Percentiles rank a stretch among this genome's conserved stretches.
Evolutionary conservation across 495 filamentous ascomycete genomes (phyloP).

Genomic region (Aspergillus diversus): DNA sequence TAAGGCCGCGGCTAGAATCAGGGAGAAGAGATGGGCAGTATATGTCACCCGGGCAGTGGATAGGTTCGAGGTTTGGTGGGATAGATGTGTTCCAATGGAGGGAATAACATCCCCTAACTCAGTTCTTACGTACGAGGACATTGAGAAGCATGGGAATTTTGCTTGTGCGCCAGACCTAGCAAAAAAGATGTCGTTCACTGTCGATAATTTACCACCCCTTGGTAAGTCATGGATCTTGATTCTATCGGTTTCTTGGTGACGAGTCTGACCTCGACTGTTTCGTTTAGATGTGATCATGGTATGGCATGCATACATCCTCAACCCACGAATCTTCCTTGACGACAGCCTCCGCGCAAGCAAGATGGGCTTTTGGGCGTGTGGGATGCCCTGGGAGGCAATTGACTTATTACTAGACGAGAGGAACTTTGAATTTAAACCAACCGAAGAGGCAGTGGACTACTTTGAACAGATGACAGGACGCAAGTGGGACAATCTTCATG

Average conservation of each 20-base stretch:
- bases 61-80: constrained; percentile 76
- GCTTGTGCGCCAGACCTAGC: constrained; percentile 20
- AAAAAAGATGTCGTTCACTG: neutral
- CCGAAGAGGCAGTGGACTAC: constrained; percentile 39
- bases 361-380: constrained; percentile 61
- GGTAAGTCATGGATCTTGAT: constrained; percentile 25
- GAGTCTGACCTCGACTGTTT: neutral
- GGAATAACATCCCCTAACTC: constrained; percentile 1
- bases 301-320: constrained; percentile 86
- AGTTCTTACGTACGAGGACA: constrained; percentile 8
- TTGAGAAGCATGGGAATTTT: constrained; percentile 10
- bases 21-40: constrained; percentile 79
- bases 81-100: constrained; percentile 22
- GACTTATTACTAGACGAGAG: constrained; percentile 63
- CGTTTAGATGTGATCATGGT: constrained; percentile 80
- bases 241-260: constrained; percentile 2
- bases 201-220: constrained; percentile 32
- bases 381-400: constrained; percentile 72
- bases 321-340: constrained; percentile 76
- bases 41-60: constrained; percentile 74
- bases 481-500: constrained; percentile 62
- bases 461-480: constrained; percentile 59
- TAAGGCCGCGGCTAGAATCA: constrained; percentile 48
- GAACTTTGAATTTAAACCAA: constrained; percentile 64
- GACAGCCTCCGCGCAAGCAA: constrained; percentile 69